Evolutionary conservation across 2,329 filamentous ascomycete species (phyloP).

Genomic region (Thermothelomyces thermophilus): DNA sequence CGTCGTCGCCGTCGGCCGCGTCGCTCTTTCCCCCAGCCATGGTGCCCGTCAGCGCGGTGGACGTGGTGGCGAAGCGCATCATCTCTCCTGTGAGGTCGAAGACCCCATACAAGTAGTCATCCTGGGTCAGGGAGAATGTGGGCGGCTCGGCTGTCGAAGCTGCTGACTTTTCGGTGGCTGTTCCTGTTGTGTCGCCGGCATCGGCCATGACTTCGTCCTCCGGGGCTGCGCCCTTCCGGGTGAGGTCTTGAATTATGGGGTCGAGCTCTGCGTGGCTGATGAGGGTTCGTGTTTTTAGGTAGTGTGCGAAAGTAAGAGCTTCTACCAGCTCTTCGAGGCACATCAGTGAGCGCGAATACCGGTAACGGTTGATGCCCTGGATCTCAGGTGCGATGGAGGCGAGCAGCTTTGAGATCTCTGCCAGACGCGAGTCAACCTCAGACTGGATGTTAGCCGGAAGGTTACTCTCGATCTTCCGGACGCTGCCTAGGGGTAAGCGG

Average conservation of each 20-base stretch:
- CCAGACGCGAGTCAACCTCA: conserved; percentile 62
- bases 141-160: conserved; percentile 1
- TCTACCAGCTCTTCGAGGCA: conserved; percentile 94
- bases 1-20: conserved; percentile 23
- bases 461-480: conserved; percentile 54
- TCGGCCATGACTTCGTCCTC: conserved; percentile 23
- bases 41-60: conserved; percentile 66
- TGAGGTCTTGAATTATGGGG: conserved; percentile 36
- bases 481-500: conserved; percentile 39
- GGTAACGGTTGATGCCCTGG: conserved; percentile 69
- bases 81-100: conserved; percentile 94
- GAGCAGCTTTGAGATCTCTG: conserved; percentile 66
- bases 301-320: conserved; percentile 81
- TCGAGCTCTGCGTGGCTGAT: conserved; percentile 60
- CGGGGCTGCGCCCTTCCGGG: conserved; percentile 26
- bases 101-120: conserved; percentile 85
- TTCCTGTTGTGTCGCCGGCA: conserved; percentile 26
- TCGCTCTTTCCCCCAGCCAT: conserved; percentile 32
- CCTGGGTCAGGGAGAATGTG: conserved; percentile 58
- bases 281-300: conserved; percentile 69
- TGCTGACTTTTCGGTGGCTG: conserved; percentile 30
- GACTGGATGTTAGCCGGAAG: conserved; percentile 64
- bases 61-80: conserved; percentile 92
- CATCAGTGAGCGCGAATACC: conserved; percentile 73
- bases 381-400: conserved; percentile 64